A percentile compares a stretch with the other conserved stretches of the same genome.
Evolutionary conservation across 192 early-diverging fungal genomes (phyloP).

Genomic region (Linnemannia schmuckeri): DNA sequence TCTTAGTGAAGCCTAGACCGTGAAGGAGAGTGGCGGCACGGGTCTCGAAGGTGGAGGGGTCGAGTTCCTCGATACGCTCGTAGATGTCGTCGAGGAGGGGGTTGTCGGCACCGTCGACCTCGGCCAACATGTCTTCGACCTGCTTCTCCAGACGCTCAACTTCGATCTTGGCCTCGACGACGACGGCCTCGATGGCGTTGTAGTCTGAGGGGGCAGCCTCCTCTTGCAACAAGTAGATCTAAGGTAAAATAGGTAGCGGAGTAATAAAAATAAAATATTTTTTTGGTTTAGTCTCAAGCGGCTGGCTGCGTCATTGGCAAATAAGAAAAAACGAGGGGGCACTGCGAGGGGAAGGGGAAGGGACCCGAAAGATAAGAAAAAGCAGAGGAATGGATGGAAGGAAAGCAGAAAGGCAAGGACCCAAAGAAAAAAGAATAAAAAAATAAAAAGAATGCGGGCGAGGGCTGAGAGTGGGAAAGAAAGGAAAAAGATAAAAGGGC

Average conservation of each 20-base stretch:
- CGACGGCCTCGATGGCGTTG: slow-evolving; percentile 93
- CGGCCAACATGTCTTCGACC: slow-evolving; percentile 90
- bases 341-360: neutral
- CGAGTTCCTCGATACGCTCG: slow-evolving; percentile 95
- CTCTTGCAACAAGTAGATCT: slow-evolving; percentile 94
- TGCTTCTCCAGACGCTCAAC: slow-evolving; percentile 90
- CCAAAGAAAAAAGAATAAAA: neutral
- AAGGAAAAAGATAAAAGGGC: neutral
- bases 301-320: neutral
- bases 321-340: neutral
- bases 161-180: slow-evolving; percentile 90
- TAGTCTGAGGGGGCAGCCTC: slow-evolving; percentile 96
- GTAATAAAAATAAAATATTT: neutral
- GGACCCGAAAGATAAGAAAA: slow-evolving; percentile 14
- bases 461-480: neutral
- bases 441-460: neutral
- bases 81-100: slow-evolving; percentile 93
- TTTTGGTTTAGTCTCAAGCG: neutral
- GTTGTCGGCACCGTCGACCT: slow-evolving; percentile 86
- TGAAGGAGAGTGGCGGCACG: slow-evolving; percentile 91
- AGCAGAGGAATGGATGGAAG: neutral
- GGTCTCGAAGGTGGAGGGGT: slow-evolving; percentile 93
- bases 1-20: slow-evolving; percentile 93
- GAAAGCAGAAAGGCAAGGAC: neutral
- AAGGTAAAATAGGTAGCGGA: neutral